Evolutionary conservation across 805 yeast genomes (phyloP).

Genomic region (Brettanomyces nanus): DNA sequence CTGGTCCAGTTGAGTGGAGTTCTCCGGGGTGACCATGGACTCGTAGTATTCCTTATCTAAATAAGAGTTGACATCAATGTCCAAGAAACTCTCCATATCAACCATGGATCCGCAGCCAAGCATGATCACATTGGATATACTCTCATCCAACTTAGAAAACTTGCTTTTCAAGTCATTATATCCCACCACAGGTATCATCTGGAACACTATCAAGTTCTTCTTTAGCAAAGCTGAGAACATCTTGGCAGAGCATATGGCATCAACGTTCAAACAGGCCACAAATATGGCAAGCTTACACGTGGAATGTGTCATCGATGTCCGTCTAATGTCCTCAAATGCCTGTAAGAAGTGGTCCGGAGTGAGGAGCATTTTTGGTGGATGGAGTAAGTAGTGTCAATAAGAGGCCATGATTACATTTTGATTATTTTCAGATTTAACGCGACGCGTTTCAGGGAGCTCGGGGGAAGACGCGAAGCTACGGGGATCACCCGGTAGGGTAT

Average conservation of each 20-base stretch:
- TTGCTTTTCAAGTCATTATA: slow-evolving; percentile 67
- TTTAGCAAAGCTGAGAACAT: slow-evolving; percentile 64
- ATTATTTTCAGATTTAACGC: too few relatives aligned
- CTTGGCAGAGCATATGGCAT: slow-evolving; percentile 83
- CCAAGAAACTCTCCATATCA: slow-evolving; percentile 70
- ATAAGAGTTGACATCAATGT: slow-evolving; percentile 49
- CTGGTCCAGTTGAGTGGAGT: not conserved
- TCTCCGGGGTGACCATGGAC: slow-evolving; percentile 1
- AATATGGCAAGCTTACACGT: slow-evolving; percentile 82
- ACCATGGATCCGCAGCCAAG: slow-evolving; percentile 93
- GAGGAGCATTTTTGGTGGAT: slow-evolving; percentile 54
- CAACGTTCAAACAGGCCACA: slow-evolving; percentile 85
- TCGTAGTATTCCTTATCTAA: slow-evolving; percentile 24
- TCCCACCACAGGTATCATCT: slow-evolving; percentile 88
- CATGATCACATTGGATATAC: slow-evolving; percentile 66
- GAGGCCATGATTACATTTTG: too few relatives aligned
- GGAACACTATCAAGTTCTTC: slow-evolving; percentile 78
- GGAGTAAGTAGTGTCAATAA: too few relatives aligned
- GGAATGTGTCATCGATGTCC: slow-evolving; percentile 80
- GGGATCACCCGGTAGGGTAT: too few relatives aligned
- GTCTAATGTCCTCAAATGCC: slow-evolving; percentile 60
- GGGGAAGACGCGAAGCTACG: too few relatives aligned
- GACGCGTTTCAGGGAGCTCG: too few relatives aligned
- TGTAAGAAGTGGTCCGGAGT: slow-evolving; percentile 58
- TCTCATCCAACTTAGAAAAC: slow-evolving; percentile 58